A percentile compares a stretch with the other conserved stretches of the same genome.
Evolutionary conservation across 2,329 filamentous ascomycete genomes (phyloP).

Genomic region (Aureobasidium uvarum): DNA sequence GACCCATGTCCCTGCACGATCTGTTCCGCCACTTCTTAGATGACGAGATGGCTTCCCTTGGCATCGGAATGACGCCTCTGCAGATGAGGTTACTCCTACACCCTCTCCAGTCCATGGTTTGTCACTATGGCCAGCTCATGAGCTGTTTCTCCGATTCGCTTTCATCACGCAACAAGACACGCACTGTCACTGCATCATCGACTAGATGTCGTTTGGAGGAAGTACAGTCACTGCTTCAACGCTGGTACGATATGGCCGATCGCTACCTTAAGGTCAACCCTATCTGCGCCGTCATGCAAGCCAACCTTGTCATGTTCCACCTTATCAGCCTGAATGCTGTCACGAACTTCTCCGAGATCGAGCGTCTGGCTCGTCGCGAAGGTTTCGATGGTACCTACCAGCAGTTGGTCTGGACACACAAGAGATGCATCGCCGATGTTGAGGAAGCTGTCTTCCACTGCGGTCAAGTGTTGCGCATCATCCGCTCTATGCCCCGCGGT

Average conservation of each 20-base stretch:
- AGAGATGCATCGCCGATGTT: conserved; percentile 61
- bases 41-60: conserved; percentile 57
- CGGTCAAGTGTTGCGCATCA: conserved; percentile 63
- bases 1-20: conserved; percentile 60
- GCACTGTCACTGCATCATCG: conserved; percentile 58
- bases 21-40: conserved; percentile 67
- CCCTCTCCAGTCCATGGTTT: conserved; percentile 64
- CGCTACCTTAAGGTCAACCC: conserved; percentile 56
- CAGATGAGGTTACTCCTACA: conserved; percentile 67
- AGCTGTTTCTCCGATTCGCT: conserved; percentile 62
- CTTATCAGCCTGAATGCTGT: conserved; percentile 67
- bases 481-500: conserved; percentile 59
- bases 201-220: conserved; percentile 63
- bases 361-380: conserved; percentile 63
- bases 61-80: conserved; percentile 53
- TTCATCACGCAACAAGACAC: conserved; percentile 47
- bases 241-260: conserved; percentile 66
- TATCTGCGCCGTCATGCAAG: conserved; percentile 59
- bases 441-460: conserved; percentile 66
- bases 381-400: conserved; percentile 57
- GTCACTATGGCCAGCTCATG: conserved; percentile 63
- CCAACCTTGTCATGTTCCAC: conserved; percentile 68
- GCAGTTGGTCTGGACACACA: conserved; percentile 55
- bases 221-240: conserved; percentile 61
- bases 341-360: conserved; percentile 65